These are phyloP conservation scores for Hyaloscypha bicolor DNA, from an alignment of 495 filamentous ascomycete species.

Conservation along the genomic window DNA sequence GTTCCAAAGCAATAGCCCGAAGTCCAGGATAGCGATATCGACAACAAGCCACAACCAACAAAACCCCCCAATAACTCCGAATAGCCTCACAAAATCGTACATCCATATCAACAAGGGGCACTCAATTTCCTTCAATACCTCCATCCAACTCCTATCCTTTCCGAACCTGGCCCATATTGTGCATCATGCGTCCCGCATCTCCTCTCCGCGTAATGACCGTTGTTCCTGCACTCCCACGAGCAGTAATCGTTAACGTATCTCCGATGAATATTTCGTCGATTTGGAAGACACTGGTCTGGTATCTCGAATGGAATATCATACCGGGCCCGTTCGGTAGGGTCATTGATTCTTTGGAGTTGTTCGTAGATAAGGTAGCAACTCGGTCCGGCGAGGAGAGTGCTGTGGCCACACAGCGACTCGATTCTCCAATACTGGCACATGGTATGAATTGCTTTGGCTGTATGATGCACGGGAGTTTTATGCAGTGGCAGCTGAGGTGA, in stretches of 20 bases:
- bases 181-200: constrained; percentile 27
- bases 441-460: background rate
- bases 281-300: constrained; percentile 31
- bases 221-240: constrained; percentile 32
- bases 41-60: background rate
- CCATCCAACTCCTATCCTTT: constrained; percentile 34
- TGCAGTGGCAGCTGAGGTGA: background rate
- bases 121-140: constrained; percentile 5
- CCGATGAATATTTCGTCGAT: constrained; percentile 24
- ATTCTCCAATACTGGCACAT: constrained; percentile 38
- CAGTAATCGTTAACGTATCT: constrained; percentile 25
- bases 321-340: constrained; percentile 22
- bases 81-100: background rate
- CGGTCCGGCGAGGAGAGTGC: constrained; percentile 29
- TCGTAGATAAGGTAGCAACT: constrained; percentile 29
- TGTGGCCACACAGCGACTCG: constrained; percentile 34
- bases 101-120: background rate
- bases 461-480: background rate
- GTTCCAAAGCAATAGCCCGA: background rate
- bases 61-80: background rate
- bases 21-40: background rate
- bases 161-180: constrained; percentile 27
- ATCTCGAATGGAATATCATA: constrained; percentile 32
- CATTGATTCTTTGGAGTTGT: constrained; percentile 35
- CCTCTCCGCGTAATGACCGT: constrained; percentile 16